Evolutionary conservation across 2,329 filamentous ascomycete genomes (phyloP).

Genomic region (Xylariaceae sp.): DNA sequence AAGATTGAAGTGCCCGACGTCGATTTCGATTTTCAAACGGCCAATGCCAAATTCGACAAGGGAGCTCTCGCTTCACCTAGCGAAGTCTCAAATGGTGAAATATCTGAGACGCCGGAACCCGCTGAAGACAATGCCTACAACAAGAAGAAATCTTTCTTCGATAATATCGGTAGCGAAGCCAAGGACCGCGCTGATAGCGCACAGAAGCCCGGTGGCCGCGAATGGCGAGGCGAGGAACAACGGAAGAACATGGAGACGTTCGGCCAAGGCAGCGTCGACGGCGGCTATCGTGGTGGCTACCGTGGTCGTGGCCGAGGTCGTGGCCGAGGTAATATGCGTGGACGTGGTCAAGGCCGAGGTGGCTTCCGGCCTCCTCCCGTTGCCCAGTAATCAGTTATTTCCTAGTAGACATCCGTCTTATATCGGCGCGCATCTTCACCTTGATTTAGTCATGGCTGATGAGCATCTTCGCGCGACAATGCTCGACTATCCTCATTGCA

Average conservation of each 20-base stretch:
- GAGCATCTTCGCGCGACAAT: not conserved
- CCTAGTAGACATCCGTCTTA: no score
- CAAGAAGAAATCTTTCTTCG: slow-evolving; percentile 88
- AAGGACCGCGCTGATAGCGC: slow-evolving; percentile 77
- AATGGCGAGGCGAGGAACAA: slow-evolving; percentile 90
- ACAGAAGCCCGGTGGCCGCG: slow-evolving; percentile 69
- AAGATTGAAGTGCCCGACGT: slow-evolving; percentile 86
- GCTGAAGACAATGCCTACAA: slow-evolving; percentile 62
- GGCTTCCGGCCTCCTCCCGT: slow-evolving; percentile 15
- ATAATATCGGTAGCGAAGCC: slow-evolving; percentile 93
- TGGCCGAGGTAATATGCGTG: slow-evolving; percentile 46
- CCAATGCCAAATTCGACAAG: slow-evolving; percentile 87
- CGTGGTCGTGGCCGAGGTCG: slow-evolving; percentile 76
- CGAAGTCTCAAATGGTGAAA: slow-evolving; percentile 45
- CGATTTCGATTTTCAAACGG: slow-evolving; percentile 86
- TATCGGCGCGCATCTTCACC: no score
- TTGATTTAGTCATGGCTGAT: not conserved
- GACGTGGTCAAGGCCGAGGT: slow-evolving; percentile 39
- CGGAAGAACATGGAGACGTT: slow-evolving; percentile 97
- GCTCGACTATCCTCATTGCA: slow-evolving; percentile 1
- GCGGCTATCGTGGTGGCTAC: slow-evolving; percentile 68
- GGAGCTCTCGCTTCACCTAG: slow-evolving; percentile 77
- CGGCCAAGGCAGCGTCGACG: slow-evolving; percentile 91
- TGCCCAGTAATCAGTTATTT: slow-evolving; percentile 20
- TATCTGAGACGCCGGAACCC: slow-evolving; percentile 32